phyloP scores from a whole-genome alignment of 768 basidiomycete species.

The Boletus insuetus region DNA sequence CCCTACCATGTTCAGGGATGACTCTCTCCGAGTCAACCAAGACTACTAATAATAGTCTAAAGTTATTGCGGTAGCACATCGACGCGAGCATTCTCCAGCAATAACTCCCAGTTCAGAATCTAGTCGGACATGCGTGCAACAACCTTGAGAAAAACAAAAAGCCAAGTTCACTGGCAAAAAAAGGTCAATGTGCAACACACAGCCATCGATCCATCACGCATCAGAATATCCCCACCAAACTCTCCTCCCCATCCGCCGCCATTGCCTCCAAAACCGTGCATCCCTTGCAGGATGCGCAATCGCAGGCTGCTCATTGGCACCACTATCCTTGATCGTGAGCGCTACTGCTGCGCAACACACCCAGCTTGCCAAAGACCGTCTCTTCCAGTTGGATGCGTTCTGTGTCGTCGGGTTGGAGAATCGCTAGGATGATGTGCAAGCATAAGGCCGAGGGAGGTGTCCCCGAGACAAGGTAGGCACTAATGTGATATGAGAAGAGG shows the following conservation, averaged over 20 bases:
- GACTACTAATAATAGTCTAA: too few species aligned
- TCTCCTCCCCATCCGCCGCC: constrained; percentile 23
- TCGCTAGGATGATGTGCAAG: constrained; percentile 57
- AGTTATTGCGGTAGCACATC: too few species aligned
- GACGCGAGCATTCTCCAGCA: too few species aligned
- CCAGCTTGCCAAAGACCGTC: constrained; percentile 65
- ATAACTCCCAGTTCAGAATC: too few species aligned
- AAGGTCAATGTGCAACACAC: too few species aligned
- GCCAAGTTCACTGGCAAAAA: too few species aligned
- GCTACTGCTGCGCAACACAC: constrained; percentile 60
- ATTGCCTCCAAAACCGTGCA: constrained; percentile 56
- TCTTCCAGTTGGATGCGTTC: constrained; percentile 13
- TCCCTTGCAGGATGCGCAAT: constrained; percentile 81
- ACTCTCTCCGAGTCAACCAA: too few species aligned
- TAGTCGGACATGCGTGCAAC: too few species aligned
- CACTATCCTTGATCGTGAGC: constrained; percentile 70
- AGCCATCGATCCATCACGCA: too few species aligned
- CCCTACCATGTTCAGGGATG: too few species aligned
- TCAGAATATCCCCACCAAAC: constrained; percentile 28
- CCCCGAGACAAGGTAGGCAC: constrained; percentile 61
- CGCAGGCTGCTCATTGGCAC: constrained; percentile 63
- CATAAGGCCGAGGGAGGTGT: constrained; percentile 64
- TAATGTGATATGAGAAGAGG: constrained; percentile 25
- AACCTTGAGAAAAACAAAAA: too few species aligned
- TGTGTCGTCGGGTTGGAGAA: constrained; percentile 48